These are phyloP conservation scores for Mycogone perniciosa DNA, from an alignment of 2,329 filamentous ascomycete genomes.

Conservation along the genomic window DNA sequence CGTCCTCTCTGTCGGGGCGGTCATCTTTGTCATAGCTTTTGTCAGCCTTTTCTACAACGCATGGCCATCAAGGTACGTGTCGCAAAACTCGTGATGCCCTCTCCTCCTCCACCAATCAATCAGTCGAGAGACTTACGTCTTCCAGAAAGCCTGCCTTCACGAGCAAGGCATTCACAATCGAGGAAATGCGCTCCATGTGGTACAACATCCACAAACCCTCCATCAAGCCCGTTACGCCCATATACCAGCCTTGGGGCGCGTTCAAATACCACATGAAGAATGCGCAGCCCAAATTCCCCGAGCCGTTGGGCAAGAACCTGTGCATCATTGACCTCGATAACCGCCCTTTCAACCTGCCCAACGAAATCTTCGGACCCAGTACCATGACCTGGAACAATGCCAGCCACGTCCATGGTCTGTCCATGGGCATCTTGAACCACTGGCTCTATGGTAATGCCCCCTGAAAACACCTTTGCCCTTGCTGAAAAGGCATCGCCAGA, in stretches of 20 bases:
- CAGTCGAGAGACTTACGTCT: not conserved
- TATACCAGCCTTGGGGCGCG: constrained; percentile 27
- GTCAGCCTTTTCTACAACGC: constrained; percentile 27
- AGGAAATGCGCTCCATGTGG: constrained; percentile 26
- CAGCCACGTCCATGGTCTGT: constrained; percentile 29
- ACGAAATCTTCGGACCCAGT: constrained; percentile 29
- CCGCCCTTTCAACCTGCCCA: constrained; percentile 30
- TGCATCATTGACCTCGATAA: constrained; percentile 42
- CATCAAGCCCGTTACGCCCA: constrained; percentile 19
- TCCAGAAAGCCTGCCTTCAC: too few species aligned
- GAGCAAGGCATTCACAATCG: not conserved
- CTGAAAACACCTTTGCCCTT: not conserved
- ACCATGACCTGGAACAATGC: constrained; percentile 32
- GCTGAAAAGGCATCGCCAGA: not conserved
- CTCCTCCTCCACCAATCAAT: not conserved
- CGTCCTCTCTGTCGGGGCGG: constrained; percentile 23
- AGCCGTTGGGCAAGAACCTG: constrained; percentile 31
- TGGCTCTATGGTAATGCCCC: constrained; percentile 34
- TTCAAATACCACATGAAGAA: constrained; percentile 27
- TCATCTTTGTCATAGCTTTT: constrained; percentile 28
- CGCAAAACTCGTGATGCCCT: not conserved
- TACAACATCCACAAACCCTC: constrained; percentile 28
- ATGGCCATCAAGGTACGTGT: constrained; percentile 16
- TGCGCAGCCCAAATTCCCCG: constrained; percentile 24
- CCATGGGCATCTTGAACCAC: constrained; percentile 38